Base-by-base conservation (phyloP, 495 filamentous ascomycete genomes). In the Hypoxylon crocopeplum region DNA sequence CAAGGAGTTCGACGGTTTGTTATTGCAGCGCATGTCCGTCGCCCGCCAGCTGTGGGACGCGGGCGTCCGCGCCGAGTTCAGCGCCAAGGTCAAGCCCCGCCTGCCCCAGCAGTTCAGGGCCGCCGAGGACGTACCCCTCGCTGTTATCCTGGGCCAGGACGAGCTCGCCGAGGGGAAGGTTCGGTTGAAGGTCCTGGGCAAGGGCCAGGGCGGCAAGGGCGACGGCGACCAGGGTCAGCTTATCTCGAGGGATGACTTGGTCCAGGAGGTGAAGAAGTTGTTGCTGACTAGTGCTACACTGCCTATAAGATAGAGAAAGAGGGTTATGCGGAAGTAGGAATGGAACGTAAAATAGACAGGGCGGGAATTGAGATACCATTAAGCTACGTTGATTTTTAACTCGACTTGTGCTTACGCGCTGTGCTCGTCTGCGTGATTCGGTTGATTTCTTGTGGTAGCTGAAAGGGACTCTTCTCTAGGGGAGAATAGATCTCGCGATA, bases 71-170 rank as follows among this genome's bases (percentile, higher is more conserved):
- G 86, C 92, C 48, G 91, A 95, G 67, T 94, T 90, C 74, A 75
- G 81, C 30, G 86, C 85, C 70, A 94, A 93, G 71, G 79, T 86
- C 50, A 95, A 95, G 76, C 88, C 91, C 10, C 92, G 88, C 62
- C 78, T 90, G 2, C 85, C 80, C 7, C 78, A 84, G 40, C 92
- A 96, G 74, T 93, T 95, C 80, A 90, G 92, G 72, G 83, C 83
- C 15, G 89, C 90, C 21, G 90, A 93, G 59, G 78, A 84, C 16
- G 81, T 92, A 5, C 90, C 89, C 5, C 84, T 92, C 64, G 90
- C 81, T 2, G 79, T 95, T 11, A 93, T 96, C 50, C 78, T 96
- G 1, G 92, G 90, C 32, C 88, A 93, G 68, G 90, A 93, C 56
- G 92, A 96, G 70, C 73, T 91, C 22, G 84, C 84, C 22, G 79